Base-by-base conservation (phyloP, 106 monocot species). In the Iris macrosiphon region DNA sequence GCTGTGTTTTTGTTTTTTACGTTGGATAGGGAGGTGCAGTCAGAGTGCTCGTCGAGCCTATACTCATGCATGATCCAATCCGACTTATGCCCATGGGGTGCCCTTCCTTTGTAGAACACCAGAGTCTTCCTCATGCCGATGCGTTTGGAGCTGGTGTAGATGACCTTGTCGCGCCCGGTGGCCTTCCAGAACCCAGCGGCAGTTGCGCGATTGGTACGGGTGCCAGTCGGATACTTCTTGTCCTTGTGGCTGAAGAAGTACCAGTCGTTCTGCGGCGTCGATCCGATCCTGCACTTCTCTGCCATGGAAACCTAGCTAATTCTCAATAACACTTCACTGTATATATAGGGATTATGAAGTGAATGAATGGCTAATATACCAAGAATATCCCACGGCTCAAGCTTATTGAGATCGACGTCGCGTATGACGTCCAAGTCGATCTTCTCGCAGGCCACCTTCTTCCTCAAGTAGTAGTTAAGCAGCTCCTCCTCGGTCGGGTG, bases 21-120 rank as follows among this genome's bases (percentile, higher is more conserved):
- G 21, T 42, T 59, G 38, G 62, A 65, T 17, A 58, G 61, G 56
- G 72, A 62, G 68, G 24, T 50, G 49, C 71, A 38, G n/a, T 86
- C 74, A n/a, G 38, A 48, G 62, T 70, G 57, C 2, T 94, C 93
- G 20, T 89, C 85, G 16, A 96, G 95, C 15, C 95, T 64, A 56
- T 96, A 96, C 55, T 96, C 95, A 37, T 96, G 95, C 95, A 96
- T 96, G 76, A 96, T 96, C 95, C 95, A 96, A 26, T 96, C 95
- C 0, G 89, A 89, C 60, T 96, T 96, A 69, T 77, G 95, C 29
- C 95, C 95, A 7, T 85, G 89, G 0, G 95, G 95, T 0, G 95
- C 95, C 41, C 95, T 72, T 2, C 95, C 95, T 39, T 66, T 85
- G 70, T 96, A 96, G 71, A 96, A 96, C 10, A 96, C 95, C 7